Evolutionary conservation across 208 protist species (phyloP), one percentile per base, ranked within the genome.

Genomic region (Wallacemonas sp.): DNA sequence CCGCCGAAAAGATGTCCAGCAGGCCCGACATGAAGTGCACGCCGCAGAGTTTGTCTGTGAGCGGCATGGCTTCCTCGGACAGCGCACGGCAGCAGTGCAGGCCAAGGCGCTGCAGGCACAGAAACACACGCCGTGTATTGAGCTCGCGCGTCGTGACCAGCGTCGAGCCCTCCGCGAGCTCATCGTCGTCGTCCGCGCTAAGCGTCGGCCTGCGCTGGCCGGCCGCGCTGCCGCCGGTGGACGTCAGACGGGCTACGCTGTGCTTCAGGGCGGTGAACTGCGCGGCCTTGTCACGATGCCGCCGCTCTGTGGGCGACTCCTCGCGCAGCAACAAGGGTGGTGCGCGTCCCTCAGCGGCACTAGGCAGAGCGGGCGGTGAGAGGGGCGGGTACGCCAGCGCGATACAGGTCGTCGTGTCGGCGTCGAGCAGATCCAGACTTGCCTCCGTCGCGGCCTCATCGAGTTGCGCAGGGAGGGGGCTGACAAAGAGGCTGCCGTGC

Each of bases 401-500:
- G n/a, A n/a, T n/a, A n/a, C n/a, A n/a, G n/a, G n/a, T n/a, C n/a
- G n/a, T n/a, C n/a, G n/a, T n/a, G n/a, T n/a, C n/a, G n/a, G n/a
- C n/a, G n/a, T n/a, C n/a, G n/a, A n/a, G n/a, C n/a, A n/a, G n/a
- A n/a, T n/a, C n/a, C n/a, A n/a, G n/a, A n/a, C n/a, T n/a, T n/a
- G n/a, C n/a, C n/a, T n/a, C n/a, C n/a, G n/a, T n/a, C n/a, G n/a
- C n/a, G n/a, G n/a, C n/a, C n/a, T n/a, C n/a, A n/a, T n/a, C n/a
- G n/a, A n/a, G n/a, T n/a, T n/a, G n/a, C n/a, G n/a, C n/a, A n/a
- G n/a, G n/a, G n/a, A n/a, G n/a, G n/a, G n/a, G n/a, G n/a, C n/a
- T n/a, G n/a, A 65, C 50, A 41, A 94, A 94, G 45, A 94, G 77
- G 41, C 77, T 84, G 28, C 79, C 84, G 70, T 81, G 85, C 3